Evolutionary conservation across 768 basidiomycete species (phyloP).

Genomic region (Tylopilus sp.): DNA sequence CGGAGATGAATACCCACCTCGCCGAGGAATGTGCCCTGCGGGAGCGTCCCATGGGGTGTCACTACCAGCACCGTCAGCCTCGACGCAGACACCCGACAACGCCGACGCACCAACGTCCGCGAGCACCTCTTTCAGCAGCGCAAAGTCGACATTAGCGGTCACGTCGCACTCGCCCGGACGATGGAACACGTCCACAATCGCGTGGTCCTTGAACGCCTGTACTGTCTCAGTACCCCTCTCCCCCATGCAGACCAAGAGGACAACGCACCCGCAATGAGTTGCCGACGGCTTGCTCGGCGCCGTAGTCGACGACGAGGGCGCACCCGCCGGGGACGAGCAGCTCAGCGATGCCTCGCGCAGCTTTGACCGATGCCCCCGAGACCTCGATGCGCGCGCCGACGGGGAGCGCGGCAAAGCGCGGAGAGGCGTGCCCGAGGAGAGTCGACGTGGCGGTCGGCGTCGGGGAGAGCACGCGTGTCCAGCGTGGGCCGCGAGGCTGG

Average conservation of each 20-base stretch:
- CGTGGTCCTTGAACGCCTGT: slow-evolving; percentile 88
- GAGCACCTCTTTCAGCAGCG: slow-evolving; percentile 78
- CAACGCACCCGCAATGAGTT: slow-evolving; percentile 78
- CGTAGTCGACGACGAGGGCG: slow-evolving; percentile 89
- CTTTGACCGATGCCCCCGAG: slow-evolving; percentile 64
- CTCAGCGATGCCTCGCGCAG: slow-evolving; percentile 64
- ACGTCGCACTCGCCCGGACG: slow-evolving; percentile 86
- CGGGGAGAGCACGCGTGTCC: slow-evolving; percentile 66
- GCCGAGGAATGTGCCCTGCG: slow-evolving; percentile 76
- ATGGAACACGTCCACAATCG: slow-evolving; percentile 80
- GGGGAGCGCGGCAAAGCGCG: slow-evolving; percentile 66
- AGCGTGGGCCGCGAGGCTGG: slow-evolving; percentile 30
- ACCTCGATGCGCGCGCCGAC: slow-evolving; percentile 78
- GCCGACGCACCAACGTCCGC: slow-evolving; percentile 52
- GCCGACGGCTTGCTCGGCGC: slow-evolving; percentile 63
- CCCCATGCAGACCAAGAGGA: too few species aligned
- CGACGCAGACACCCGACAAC: not conserved
- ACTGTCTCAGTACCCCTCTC: too few species aligned
- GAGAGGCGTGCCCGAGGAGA: slow-evolving; percentile 61
- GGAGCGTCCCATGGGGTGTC: slow-evolving; percentile 59
- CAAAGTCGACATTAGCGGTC: slow-evolving; percentile 97
- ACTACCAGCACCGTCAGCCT: slow-evolving; percentile 28
- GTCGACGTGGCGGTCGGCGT: slow-evolving; percentile 50
- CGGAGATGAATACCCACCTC: slow-evolving; percentile 73
- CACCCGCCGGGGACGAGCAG: slow-evolving; percentile 53